A percentile compares a stretch with the other conserved stretches of the same genome.
These are phyloP conservation scores for Talaromyces sp. DNA, from an alignment of 2,329 filamentous ascomycete species.

Conservation along the genomic window DNA sequence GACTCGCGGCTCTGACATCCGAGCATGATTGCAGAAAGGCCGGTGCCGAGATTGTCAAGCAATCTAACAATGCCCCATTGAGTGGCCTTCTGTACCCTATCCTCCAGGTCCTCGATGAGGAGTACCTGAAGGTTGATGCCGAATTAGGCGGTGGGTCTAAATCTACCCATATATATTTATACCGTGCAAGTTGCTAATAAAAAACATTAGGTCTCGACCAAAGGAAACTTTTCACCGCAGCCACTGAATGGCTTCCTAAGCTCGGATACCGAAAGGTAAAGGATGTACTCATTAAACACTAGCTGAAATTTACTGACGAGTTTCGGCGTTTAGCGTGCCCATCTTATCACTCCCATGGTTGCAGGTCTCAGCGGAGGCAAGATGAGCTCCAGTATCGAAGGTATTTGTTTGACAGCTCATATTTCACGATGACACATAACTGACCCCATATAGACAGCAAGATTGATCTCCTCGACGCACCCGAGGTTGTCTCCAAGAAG, in stretches of 20 bases:
- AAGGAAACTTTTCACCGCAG: conserved; percentile 51
- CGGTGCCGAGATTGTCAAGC: conserved; percentile 92
- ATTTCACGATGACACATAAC: not conserved
- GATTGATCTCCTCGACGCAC: conserved; percentile 80
- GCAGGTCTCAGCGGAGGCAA: conserved; percentile 81
- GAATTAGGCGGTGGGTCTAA: conserved; percentile 72
- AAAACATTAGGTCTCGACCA: conserved; percentile 14
- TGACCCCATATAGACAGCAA: conserved; percentile 53
- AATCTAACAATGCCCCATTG: conserved; percentile 74
- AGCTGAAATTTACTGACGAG: conserved; percentile 28
- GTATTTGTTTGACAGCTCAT: conserved; percentile 1
- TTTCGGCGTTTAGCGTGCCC: conserved; percentile 53
- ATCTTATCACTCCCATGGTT: conserved; percentile 84
- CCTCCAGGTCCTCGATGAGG: conserved; percentile 84
- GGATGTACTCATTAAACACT: not conserved
- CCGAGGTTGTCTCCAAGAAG: conserved; percentile 78
- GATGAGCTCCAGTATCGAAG: conserved; percentile 74
- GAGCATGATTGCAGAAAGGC: conserved; percentile 87
- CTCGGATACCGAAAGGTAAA: conserved; percentile 74
- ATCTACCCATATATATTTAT: conserved; percentile 6
- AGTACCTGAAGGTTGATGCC: conserved; percentile 82
- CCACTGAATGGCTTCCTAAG: conserved; percentile 81
- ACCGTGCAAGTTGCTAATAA: conserved; percentile 5
- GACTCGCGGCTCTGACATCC: conserved; percentile 59
- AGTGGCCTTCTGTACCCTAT: conserved; percentile 79